These are phyloP conservation scores for Ocimum tenuiflorum DNA, from an alignment of 257 asterid genomes.

Conservation along the genomic window DNA sequence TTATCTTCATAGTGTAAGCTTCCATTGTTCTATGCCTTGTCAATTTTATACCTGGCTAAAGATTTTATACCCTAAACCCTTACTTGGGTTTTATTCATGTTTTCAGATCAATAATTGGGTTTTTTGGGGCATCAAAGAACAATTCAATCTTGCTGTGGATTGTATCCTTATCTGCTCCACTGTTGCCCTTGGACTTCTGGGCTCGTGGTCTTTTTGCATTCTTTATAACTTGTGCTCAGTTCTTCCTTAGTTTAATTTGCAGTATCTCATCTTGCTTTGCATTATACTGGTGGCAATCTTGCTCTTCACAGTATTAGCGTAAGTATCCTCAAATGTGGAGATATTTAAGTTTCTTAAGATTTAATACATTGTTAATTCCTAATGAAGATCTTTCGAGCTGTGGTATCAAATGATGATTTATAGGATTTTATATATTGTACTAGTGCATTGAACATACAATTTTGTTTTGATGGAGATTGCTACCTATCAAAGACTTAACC, in stretches of 20 bases:
- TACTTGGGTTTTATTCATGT: background rate
- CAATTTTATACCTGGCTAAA: background rate
- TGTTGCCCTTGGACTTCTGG: background rate
- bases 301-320: conserved; percentile 94
- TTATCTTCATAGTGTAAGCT: conserved; percentile 63
- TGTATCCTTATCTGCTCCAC: conserved; percentile 48
- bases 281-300: conserved; percentile 71
- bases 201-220: background rate
- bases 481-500: too few species aligned
- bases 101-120: conserved; percentile 73
- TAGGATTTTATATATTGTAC: background rate
- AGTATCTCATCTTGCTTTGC: conserved; percentile 81
- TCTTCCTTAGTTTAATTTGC: conserved; percentile 41
- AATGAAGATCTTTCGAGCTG: background rate
- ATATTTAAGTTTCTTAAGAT: background rate
- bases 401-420: background rate
- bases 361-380: background rate
- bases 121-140: conserved; percentile 76
- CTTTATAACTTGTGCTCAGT: conserved; percentile 5
- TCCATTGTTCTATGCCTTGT: background rate
- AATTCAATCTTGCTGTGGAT: conserved; percentile 79
- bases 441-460: background rate
- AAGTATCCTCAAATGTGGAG: conserved; percentile 31
- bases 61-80: background rate
- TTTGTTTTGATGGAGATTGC: too few species aligned